phyloP scores from a whole-genome alignment of 208 protist genomes.

The Naegleria fowleri region DNA sequence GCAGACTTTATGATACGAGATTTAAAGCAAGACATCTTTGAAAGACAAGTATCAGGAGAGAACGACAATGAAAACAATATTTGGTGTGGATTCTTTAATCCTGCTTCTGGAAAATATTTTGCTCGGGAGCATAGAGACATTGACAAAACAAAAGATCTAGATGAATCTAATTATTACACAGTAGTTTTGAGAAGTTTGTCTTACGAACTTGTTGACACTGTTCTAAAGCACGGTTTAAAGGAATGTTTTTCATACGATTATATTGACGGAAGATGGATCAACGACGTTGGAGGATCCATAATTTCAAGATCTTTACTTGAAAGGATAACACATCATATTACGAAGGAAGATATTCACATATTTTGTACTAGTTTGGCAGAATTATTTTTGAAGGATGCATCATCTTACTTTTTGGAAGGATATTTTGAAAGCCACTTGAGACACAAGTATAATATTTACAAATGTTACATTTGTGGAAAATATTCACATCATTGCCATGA shows the following conservation, averaged over 20 bases:
- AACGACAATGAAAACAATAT: background rate
- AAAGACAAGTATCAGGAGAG: background rate
- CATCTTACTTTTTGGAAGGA: background rate
- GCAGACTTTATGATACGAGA: background rate
- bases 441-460: background rate
- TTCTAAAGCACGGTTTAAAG: background rate
- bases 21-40: background rate
- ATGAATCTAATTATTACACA: background rate
- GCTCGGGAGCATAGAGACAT: background rate
- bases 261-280: background rate
- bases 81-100: background rate
- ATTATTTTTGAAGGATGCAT: background rate
- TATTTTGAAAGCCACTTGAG: conserved; percentile 8
- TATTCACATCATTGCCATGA: background rate
- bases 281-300: background rate
- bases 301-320: background rate
- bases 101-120: background rate
- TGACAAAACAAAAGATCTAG: too few relatives aligned
- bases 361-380: background rate
- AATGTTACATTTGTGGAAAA: conserved; percentile 12
- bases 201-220: background rate
- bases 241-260: background rate
- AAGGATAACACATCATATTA: background rate
- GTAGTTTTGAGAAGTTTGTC: background rate
- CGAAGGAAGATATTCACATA: background rate